Percentiles rank a stretch among this genome's conserved stretches.
phyloP scores from a whole-genome alignment of 73 alveolate genomes.

The Paramecium octaurelia region DNA sequence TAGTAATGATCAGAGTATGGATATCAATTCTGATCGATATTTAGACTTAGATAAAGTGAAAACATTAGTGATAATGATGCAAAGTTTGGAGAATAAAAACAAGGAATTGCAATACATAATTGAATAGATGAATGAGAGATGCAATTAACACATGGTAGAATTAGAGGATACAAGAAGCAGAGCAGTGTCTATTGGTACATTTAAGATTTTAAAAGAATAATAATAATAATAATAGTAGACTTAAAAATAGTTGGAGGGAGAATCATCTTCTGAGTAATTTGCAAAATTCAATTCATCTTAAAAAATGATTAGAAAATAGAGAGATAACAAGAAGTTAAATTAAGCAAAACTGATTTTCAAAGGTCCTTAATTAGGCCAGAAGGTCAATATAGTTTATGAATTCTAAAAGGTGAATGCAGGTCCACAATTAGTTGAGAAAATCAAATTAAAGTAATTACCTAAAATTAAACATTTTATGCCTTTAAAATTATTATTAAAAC shows the following conservation, averaged over 20 bases:
- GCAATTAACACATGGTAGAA: background rate
- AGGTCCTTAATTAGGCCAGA: conserved; percentile 49
- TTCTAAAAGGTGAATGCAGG: conserved; percentile 36
- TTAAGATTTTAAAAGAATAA: background rate
- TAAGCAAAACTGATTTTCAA: background rate
- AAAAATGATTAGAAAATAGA: background rate
- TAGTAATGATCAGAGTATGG: background rate
- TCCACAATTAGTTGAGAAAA: conserved; percentile 30
- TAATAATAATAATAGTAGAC: background rate
- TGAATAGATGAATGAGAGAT: conserved; percentile 4
- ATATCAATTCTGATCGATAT: background rate
- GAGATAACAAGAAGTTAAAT: background rate
- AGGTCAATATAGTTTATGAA: conserved; percentile 9
- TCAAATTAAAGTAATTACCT: conserved; percentile 24
- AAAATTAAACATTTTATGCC: conserved; percentile 40
- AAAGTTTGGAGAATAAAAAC: background rate
- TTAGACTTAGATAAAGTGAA: background rate
- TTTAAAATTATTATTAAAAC: conserved; percentile 9
- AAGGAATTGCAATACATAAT: background rate
- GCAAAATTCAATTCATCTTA: background rate
- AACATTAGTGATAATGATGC: background rate
- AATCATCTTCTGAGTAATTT: background rate
- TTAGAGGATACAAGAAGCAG: background rate
- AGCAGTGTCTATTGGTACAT: background rate
- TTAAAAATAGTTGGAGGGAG: background rate